Percentiles rank a stretch among this genome's conserved stretches.
phyloP scores from a whole-genome alignment of 202 grass and related monocot genomes.

The Carex arenaria region DNA sequence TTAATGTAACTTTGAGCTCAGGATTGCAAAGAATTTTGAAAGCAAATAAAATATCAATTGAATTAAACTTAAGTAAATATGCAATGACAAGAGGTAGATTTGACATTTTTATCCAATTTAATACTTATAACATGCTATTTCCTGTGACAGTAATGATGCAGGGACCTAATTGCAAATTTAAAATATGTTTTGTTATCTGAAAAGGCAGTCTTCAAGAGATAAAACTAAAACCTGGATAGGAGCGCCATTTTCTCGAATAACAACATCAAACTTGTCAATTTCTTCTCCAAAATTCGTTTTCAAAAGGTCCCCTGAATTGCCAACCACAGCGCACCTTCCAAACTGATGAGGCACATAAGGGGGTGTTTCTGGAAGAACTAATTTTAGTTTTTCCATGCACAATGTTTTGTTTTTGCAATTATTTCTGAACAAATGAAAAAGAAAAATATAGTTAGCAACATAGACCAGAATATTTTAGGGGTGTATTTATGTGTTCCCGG shows the following conservation, averaged over 20 bases:
- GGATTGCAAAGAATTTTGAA: not conserved
- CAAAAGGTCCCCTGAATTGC: conserved; percentile 95
- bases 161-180: not conserved
- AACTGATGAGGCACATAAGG: conserved; percentile 76
- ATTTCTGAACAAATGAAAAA: conserved; percentile 38
- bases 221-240: conserved; percentile 62
- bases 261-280: conserved; percentile 87
- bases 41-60: not conserved
- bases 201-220: conserved; percentile 7
- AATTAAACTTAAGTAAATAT: not conserved
- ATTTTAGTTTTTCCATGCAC: conserved; percentile 84
- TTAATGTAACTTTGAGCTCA: not conserved
- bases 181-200: not conserved
- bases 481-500: not conserved
- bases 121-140: not conserved
- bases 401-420: conserved; percentile 69
- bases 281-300: conserved; percentile 96
- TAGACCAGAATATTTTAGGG: not conserved
- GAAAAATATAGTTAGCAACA: conserved; percentile 13
- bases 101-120: not conserved
- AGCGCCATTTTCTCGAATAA: conserved; percentile 91
- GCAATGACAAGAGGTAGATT: not conserved
- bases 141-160: not conserved
- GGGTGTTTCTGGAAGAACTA: conserved; percentile 72
- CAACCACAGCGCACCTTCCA: conserved; percentile 78